Base-by-base conservation (phyloP, 306 rosid species). In the Prinsepia uniflora region DNA sequence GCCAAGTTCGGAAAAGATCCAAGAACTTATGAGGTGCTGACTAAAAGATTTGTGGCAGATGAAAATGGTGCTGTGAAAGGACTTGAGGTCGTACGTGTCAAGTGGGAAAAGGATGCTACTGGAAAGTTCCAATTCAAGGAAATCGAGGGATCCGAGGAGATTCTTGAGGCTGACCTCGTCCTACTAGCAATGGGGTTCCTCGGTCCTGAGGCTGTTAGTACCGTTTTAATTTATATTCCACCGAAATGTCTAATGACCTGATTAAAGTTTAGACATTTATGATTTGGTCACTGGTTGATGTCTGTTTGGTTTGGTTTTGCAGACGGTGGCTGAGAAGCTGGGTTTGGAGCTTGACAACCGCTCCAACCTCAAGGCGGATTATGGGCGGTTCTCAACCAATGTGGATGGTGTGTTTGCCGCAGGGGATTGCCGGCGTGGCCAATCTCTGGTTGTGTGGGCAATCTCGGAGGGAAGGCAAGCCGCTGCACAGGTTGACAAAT, bases 161-260 rank as follows among this genome's bases (percentile, higher is more conserved):
- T 91, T 50, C 83, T 95, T 22, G 96, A 87, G 79, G 96, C 92
- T 11, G 97, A 95, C 78, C 82, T 95, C 3, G 90, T 87, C 52
- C 81, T 95, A 6, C 85, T 95, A 14, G 99, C 99, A 68, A 91
- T 95, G 99, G 99, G 99, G 34, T 95, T 95, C 86, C 99, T 95
- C 40, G 99, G 99, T 71, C 99, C 99, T 2, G 97, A 95, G 75
- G 68, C 91, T 78, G 99, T 95, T 63, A 89, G 97, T 84, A 53
- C 59, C 36, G 3, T 74, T 63, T 53, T 18, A 63, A 68, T 17
- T 43, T 15, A 34, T n/a, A 2, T 24, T 24, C 46, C 39, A 43
- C 19, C 11, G 1, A n/a, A 2, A 22, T 24, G 49, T 17, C 19
- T 5, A 17, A 50, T 4, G 8, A 14, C 19, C 2, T 17, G 60